These are phyloP conservation scores for Fusarium buharicum DNA, from an alignment of 2,329 filamentous ascomycete species.

Conservation along the genomic window DNA sequence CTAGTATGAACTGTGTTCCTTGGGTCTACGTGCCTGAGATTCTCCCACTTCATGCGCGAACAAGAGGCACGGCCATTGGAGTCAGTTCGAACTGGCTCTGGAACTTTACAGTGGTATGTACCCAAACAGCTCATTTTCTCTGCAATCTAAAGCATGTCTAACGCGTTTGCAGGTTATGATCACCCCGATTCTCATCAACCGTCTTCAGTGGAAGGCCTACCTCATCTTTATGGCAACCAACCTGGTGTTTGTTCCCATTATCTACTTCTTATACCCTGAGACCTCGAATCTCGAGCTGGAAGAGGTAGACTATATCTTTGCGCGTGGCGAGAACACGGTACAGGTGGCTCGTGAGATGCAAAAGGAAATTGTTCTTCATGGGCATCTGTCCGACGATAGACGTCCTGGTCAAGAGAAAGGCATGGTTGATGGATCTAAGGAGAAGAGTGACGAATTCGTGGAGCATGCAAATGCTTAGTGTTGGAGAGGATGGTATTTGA, in stretches of 20 bases:
- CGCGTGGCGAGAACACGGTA: slow-evolving; percentile 7
- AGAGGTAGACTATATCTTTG: slow-evolving; percentile 22
- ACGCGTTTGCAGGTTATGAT: slow-evolving; percentile 56
- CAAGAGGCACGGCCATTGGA: slow-evolving; percentile 38
- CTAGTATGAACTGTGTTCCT: slow-evolving; percentile 39
- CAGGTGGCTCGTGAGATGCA: slow-evolving; percentile 12
- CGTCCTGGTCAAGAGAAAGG: background rate
- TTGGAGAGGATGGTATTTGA: no score
- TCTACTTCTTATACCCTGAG: slow-evolving; percentile 12
- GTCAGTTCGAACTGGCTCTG: slow-evolving; percentile 27
- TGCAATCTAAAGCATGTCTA: background rate
- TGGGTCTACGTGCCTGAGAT: slow-evolving; percentile 42
- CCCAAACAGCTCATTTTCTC: slow-evolving; percentile 20
- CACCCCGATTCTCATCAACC: slow-evolving; percentile 51
- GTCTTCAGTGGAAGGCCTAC: slow-evolving; percentile 17
- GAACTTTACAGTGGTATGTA: slow-evolving; percentile 15
- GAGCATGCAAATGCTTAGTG: background rate
- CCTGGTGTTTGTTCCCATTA: background rate
- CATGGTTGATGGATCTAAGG: background rate
- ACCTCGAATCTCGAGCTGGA: slow-evolving; percentile 17
- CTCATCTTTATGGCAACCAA: slow-evolving; percentile 25
- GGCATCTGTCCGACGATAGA: background rate
- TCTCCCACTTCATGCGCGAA: slow-evolving; percentile 32
- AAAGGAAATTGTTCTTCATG: slow-evolving; percentile 9
- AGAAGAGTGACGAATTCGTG: background rate